Conservation (phyloP, 345 rosid genomes). For the Pistacia integerrima region DNA sequence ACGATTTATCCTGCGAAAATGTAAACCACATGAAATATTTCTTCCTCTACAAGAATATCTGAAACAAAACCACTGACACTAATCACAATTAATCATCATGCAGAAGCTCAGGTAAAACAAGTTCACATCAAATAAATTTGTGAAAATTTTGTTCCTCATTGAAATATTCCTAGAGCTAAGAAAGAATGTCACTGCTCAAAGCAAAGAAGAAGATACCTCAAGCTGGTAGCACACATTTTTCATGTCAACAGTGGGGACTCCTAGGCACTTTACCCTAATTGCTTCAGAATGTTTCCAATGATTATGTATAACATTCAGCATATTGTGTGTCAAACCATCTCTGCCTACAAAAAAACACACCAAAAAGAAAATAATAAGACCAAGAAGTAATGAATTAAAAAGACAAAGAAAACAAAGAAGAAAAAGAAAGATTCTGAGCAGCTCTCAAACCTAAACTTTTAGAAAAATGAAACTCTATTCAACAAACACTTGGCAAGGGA, state of each 20-base stretch:
- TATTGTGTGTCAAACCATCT: constrained; percentile 96
- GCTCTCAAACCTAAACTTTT: not conserved
- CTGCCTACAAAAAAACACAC: constrained; percentile 52
- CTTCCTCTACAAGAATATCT: not conserved
- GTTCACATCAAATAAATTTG: not conserved
- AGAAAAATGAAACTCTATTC: not conserved
- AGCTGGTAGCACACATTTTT: constrained; percentile 80
- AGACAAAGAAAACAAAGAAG: not conserved
- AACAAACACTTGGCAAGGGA: not conserved
- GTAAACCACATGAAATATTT: constrained; percentile 10
- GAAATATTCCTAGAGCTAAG: constrained; percentile 7
- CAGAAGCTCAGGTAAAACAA: not conserved
- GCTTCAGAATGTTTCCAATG: constrained; percentile 82
- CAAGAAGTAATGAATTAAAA: not conserved
- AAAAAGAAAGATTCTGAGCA: not conserved
- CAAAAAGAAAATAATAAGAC: constrained; percentile 1
- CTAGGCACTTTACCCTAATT: constrained; percentile 83
- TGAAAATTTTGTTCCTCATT: not conserved
- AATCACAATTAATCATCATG: not conserved
- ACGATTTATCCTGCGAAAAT: constrained; percentile 58
- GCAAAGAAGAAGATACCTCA: constrained; percentile 53
- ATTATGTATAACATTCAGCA: constrained; percentile 87
- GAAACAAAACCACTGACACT: not conserved
- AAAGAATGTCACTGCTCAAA: not conserved
- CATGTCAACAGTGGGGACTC: constrained; percentile 91